phyloP scores from a whole-genome alignment of 257 asterid genomes.

The Marsdenia floribunda region DNA sequence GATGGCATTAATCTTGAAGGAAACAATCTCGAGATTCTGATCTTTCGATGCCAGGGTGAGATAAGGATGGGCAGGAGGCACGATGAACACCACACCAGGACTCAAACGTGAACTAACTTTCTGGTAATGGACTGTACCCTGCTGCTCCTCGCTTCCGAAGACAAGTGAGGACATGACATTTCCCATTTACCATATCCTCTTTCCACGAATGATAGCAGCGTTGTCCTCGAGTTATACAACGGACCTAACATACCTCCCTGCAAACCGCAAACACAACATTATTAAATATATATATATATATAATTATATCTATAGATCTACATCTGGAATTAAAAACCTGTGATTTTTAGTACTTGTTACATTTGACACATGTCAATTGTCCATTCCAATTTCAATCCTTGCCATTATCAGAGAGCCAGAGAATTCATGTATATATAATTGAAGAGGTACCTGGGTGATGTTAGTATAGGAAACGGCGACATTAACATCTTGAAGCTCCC shows the following conservation, averaged over 20 bases:
- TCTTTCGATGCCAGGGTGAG: slow-evolving; percentile 46
- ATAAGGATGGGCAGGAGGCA: slow-evolving; percentile 74
- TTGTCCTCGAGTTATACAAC: slow-evolving; percentile 43
- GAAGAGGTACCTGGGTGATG: too few relatives aligned
- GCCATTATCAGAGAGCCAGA: too few relatives aligned
- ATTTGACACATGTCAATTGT: too few relatives aligned
- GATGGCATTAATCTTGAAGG: slow-evolving; percentile 45
- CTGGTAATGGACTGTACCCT: slow-evolving; percentile 29
- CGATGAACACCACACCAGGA: slow-evolving; percentile 43
- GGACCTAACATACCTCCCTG: slow-evolving; percentile 71
- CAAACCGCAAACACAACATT: too few relatives aligned
- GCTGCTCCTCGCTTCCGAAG: slow-evolving; percentile 17
- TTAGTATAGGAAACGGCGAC: slow-evolving; percentile 41
- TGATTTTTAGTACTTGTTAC: too few relatives aligned
- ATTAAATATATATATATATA: too few relatives aligned
- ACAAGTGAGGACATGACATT: slow-evolving; percentile 69
- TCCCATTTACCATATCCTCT: slow-evolving; percentile 64
- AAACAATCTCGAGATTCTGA: slow-evolving; percentile 43
- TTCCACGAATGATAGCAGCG: slow-evolving; percentile 31
- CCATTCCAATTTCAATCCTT: too few relatives aligned
- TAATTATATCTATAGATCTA: too few relatives aligned
- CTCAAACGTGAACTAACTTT: slow-evolving; percentile 34
- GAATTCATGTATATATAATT: too few relatives aligned
- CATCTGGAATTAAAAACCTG: too few relatives aligned
- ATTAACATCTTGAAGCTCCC: slow-evolving; percentile 42